Conservation (phyloP, 495 filamentous ascomycete species). For the Xylaria telfairii region DNA sequence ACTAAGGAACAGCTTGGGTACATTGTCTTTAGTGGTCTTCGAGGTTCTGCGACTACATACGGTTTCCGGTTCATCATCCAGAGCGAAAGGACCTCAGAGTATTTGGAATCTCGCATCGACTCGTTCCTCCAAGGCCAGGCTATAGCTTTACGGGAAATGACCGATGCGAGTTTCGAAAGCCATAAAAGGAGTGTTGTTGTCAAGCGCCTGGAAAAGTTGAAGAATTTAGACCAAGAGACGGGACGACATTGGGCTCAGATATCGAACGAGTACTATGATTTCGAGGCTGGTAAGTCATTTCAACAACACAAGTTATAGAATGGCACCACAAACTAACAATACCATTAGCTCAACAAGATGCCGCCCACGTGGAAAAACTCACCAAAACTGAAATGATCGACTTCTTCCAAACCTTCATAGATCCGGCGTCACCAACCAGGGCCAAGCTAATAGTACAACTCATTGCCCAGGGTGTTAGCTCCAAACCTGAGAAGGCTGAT, state of each 20-base stretch:
- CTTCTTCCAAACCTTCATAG: conserved; percentile 80
- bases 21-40: conserved; percentile 84
- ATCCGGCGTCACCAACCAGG: conserved; percentile 72
- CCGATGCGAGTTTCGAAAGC: conserved; percentile 82
- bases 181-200: conserved; percentile 91
- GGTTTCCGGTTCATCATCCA: conserved; percentile 93
- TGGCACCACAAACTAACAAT: not conserved
- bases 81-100: conserved; percentile 82
- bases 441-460: conserved; percentile 86
- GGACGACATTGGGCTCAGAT: conserved; percentile 84
- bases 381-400: conserved; percentile 78
- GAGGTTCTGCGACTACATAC: conserved; percentile 72
- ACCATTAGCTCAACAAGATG: conserved; percentile 72
- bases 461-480: conserved; percentile 68
- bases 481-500: conserved; percentile 45
- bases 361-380: conserved; percentile 71
- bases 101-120: conserved; percentile 87
- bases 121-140: conserved; percentile 74
- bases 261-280: conserved; percentile 85
- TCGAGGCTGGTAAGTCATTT: conserved; percentile 70
- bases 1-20: conserved; percentile 99
- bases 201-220: conserved; percentile 87
- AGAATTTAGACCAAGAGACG: conserved; percentile 88
- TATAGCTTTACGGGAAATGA: conserved; percentile 73
- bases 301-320: not conserved